Evolutionary conservation across 2,329 filamentous ascomycete species (phyloP), one percentile per base, ranked within the genome.

Genomic region (Trematosphaeria pertusa): DNA sequence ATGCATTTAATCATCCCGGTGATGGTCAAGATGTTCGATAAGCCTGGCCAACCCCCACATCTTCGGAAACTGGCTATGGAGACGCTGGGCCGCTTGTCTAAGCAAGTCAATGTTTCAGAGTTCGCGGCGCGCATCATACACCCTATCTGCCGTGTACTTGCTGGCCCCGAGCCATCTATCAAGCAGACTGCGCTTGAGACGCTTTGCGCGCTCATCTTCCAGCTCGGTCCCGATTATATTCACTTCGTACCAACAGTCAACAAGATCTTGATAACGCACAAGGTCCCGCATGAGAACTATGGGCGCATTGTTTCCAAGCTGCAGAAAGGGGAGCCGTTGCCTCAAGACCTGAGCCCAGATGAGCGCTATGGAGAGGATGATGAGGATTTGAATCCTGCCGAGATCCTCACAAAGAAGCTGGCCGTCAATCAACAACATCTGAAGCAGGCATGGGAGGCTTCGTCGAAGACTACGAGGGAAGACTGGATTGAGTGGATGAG

Each of bases 401-500:
- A 97, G 56, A 87, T 95, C 34, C 86, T 87, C 1, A 89, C 88
- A 10, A 97, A 96, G 78, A 97, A 97, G 73, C 81, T 97, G 24
- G 91, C 96, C 52, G 93, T 97, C 72, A 99, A 99, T 59, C 91
- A 96, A 39, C 92, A 97, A 54, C 95, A 99, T 77, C 79, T 99
- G 17, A 97, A 97, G 73, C 88, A 88, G 54, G 94, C 95, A 0
- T 99, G 94, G 94, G 94, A 97, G 61, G 94, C 95, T 0, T 91
- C 88, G 48, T 91, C 95, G 50, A 97, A 97, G 67, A 97, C 93
- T 0, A 99, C 94, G 8, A 91, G 92, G 62, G 94, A 99, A 68
- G 94, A 99, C 73, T 99, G 94, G 94, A 90, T 96, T 63, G 94
- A 99, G 71, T 99, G 94, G 94, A 91, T 99, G 73, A 86, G 95